These are phyloP conservation scores for Escallonia herrerae DNA, from an alignment of 129 eudicot species.

Conservation along the genomic window DNA sequence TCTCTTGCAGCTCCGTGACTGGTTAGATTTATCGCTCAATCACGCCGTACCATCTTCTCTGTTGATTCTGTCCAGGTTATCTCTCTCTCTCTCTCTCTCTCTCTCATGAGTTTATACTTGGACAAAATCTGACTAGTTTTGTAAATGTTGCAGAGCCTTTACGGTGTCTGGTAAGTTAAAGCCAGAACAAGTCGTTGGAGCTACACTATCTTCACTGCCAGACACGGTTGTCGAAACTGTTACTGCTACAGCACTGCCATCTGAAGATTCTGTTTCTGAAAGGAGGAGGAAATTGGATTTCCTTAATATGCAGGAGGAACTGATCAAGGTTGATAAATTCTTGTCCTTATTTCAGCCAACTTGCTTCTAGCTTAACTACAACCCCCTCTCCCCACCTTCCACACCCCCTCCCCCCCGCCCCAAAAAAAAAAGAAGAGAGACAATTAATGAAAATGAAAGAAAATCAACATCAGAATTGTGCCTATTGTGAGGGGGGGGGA, in stretches of 20 bases:
- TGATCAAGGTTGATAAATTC: conserved; percentile 65
- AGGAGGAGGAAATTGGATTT: conserved; percentile 88
- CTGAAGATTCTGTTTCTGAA: conserved; percentile 94
- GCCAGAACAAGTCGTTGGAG: conserved; percentile 93
- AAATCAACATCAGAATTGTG: too few relatives aligned
- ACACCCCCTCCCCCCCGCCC: too few relatives aligned
- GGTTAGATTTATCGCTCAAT: conserved; percentile 95
- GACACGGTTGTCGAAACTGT: conserved; percentile 98
- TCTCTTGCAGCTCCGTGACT: conserved; percentile 75
- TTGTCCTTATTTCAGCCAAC: not conserved
- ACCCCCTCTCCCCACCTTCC: not conserved
- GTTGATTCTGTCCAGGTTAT: conserved; percentile 89
- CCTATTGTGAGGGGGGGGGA: too few relatives aligned
- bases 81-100: not conserved
- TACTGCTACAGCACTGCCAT: conserved; percentile 70
- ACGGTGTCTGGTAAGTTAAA: conserved; percentile 74
- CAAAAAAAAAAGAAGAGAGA: not conserved
- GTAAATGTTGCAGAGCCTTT: conserved; percentile 57
- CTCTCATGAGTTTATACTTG: not conserved
- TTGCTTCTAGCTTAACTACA: too few relatives aligned
- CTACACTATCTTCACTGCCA: conserved; percentile 90
- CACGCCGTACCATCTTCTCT: conserved; percentile 99
- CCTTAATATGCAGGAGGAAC: conserved; percentile 96
- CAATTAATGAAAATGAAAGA: too few relatives aligned
- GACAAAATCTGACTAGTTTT: not conserved